Evolutionary conservation across 495 filamentous ascomycete genomes (phyloP).

Genomic region (Mytilinidion resinicola): DNA sequence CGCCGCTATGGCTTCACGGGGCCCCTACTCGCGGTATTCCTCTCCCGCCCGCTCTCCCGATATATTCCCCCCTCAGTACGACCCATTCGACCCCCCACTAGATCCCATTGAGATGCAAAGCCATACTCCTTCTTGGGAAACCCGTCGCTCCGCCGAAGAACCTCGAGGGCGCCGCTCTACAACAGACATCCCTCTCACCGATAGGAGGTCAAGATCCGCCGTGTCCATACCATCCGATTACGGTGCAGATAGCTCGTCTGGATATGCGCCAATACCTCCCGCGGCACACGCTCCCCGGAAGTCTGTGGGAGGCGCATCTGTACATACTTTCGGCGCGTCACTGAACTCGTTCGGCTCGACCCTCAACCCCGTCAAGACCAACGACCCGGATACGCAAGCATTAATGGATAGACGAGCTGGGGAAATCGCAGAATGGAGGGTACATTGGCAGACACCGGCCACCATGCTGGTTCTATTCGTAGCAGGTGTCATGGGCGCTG

Average conservation of each 20-base stretch:
- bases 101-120: slow-evolving; percentile 24
- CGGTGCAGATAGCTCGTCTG: not conserved
- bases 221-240: not conserved
- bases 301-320: not conserved
- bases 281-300: not conserved
- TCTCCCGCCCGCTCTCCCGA: slow-evolving; percentile 10
- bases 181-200: not conserved
- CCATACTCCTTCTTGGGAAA: not conserved
- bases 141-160: not conserved
- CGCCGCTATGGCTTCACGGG: slow-evolving; percentile 14
- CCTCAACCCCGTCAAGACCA: not conserved
- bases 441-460: slow-evolving; percentile 39
- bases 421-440: slow-evolving; percentile 30
- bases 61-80: slow-evolving; percentile 7
- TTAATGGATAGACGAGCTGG: slow-evolving; percentile 19
- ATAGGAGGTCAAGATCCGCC: not conserved
- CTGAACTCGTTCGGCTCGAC: not conserved
- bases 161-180: not conserved
- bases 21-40: not conserved
- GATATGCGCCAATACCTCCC: not conserved
- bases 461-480: slow-evolving; percentile 33
- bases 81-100: slow-evolving; percentile 19
- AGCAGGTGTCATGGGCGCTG: slow-evolving; percentile 30
- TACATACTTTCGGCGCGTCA: not conserved
- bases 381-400: slow-evolving; percentile 19